Evolutionary conservation across 805 yeast species (phyloP), one percentile per base, ranked within the genome.

Genomic region (Kodamaea neixiangensis): DNA sequence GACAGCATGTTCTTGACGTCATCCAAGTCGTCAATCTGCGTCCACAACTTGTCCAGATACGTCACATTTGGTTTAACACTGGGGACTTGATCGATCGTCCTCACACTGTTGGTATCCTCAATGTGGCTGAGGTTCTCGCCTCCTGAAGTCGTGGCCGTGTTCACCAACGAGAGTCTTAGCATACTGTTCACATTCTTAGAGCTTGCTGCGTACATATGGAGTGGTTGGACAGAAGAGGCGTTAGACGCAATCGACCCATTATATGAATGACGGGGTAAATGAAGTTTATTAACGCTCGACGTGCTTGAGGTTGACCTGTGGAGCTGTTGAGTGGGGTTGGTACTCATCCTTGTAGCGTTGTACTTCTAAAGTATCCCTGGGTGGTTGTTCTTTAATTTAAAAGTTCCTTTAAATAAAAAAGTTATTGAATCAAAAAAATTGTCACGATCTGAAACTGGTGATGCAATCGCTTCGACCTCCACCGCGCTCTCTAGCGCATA

Each of bases 21-120:
- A 56, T 89, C 92, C 54, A 93, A 74, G 0, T 88, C 86, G 59
- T 88, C 96, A 46, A 91, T 84, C 58, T 89, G 96, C 5, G 93
- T 85, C 96, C 96, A 92, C 43, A 89, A 73, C 60, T 79, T 78
- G 66, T 89, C 96, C 68, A 85, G 91, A 53, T 80, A 72, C 48
- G 87, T 84, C 17, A 81, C 84, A 44, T 76, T 73, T 6, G 90
- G 89, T 46, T 73, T 68, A 0, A 83, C 79, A 3, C 81, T 70
- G 7, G 84, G 80, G 2, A 83, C 65, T 54, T 73, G 73, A 61
- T 85, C 89, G 14, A 66, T 54, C 3, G 72, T 61, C 33, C 69
- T 65, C 5, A 62, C 22, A 52, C 65, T 55, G 44, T 63, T 48
- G 44, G 51, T 41, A 45, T 56, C 59, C 31, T 37, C 37, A 11